Base-by-base conservation (phyloP, 306 rosid species). In the Vigna unguiculata region DNA sequence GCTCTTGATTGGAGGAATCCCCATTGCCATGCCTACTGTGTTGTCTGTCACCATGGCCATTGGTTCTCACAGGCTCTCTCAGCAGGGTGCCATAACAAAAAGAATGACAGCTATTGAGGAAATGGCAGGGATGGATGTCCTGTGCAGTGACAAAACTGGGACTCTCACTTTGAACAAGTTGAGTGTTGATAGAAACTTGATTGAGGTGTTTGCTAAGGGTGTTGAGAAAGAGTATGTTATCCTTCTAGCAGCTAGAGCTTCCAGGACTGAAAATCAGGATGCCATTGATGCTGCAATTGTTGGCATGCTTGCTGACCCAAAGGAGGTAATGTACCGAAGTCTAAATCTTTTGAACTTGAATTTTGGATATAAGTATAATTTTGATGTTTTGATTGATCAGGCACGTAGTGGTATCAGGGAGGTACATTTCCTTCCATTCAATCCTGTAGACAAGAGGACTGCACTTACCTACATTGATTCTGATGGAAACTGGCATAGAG, bases 121-220 rank as follows among this genome's bases (percentile, higher is more conserved):
- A 91, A 95, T 95, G 97, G 97, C 97, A 11, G 98, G 98, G 38
- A 95, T 95, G 98, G 97, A 95, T 78, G 97, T 95, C 24, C 89
- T 95, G 9, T 95, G 98, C 81, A 95, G 98, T 87, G 98, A 95
- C 75, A 95, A 92, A 86, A 92, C 98, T 1, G 98, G 98, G 40
- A 95, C 98, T 66, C 83, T 95, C 76, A 95, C 98, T 28, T 69
- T 95, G 78, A 95, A 95, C 83, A 95, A 92, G 88, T 83, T 95
- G 19, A 75, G 87, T 45, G 98, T 95, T 67, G 98, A 95, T 64
- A 87, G 78, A 87, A 87, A 77, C 83, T 86, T 94, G 90, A 81
- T 84, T 65, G 98, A 94, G 82, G 98, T 94, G 71, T 90, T 94
- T 84, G 81, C 91, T 30, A 89, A 85, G 83, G 97, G 94, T 62